Evolutionary conservation across 169 alveolate species (phyloP).

Genomic region (Plasmodium reichenowi): DNA sequence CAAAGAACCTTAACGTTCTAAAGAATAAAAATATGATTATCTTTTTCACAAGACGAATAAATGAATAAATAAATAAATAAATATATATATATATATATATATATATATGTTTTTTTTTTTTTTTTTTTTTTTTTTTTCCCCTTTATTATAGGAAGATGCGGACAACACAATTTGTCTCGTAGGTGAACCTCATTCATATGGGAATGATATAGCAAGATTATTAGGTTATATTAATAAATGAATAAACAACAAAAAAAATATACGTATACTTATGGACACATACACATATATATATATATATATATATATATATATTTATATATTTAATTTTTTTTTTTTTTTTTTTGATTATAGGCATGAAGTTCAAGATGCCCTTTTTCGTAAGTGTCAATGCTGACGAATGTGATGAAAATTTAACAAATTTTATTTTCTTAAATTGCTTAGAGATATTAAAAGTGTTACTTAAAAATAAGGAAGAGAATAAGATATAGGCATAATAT

Average conservation of each 20-base stretch:
- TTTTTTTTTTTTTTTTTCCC: constrained; percentile 20
- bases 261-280: background rate
- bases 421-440: constrained; percentile 53
- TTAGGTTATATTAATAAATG: constrained; percentile 12
- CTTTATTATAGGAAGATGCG: constrained; percentile 37
- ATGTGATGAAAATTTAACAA: constrained; percentile 51
- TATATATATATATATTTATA: background rate
- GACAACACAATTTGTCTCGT: constrained; percentile 60
- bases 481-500: background rate
- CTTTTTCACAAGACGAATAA: background rate
- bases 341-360: constrained; percentile 22
- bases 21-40: too few relatives aligned
- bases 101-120: background rate
- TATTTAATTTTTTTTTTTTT: background rate
- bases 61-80: background rate
- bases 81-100: background rate
- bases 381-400: constrained; percentile 72
- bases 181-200: constrained; percentile 65
- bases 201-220: constrained; percentile 61
- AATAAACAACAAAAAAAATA: background rate
- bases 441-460: constrained; percentile 35
- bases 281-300: background rate
- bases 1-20: too few relatives aligned
- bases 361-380: constrained; percentile 65
- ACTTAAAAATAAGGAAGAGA: background rate